These are phyloP conservation scores for Osmozyma mogii DNA, from an alignment of 805 yeast genomes.

Conservation along the genomic window DNA sequence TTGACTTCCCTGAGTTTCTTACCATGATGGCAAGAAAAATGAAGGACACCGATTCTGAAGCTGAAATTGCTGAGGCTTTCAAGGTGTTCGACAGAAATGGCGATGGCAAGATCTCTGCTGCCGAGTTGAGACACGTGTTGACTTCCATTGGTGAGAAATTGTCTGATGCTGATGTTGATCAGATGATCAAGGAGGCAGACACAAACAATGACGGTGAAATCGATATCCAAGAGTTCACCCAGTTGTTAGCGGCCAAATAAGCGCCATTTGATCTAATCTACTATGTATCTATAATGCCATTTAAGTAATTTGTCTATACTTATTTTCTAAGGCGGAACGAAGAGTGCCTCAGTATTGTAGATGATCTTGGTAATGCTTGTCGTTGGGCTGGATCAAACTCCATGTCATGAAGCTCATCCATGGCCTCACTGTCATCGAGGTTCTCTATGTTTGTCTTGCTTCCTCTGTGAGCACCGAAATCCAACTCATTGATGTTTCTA, in stretches of 20 bases:
- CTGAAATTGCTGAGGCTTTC: constrained; percentile 95
- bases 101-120: constrained; percentile 93
- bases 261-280: no score
- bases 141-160: constrained; percentile 96
- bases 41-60: constrained; percentile 95
- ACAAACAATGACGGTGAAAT: constrained; percentile 95
- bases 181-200: constrained; percentile 94
- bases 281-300: no score
- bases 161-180: constrained; percentile 94
- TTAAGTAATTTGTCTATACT: no score
- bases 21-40: constrained; percentile 51
- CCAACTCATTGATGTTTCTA: constrained; percentile 52
- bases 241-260: constrained; percentile 70
- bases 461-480: constrained; percentile 37
- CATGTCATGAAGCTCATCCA: no score
- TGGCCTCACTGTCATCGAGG: constrained; percentile 9
- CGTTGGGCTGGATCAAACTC: no score
- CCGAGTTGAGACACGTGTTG: constrained; percentile 93
- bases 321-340: no score
- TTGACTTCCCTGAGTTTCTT: constrained; percentile 41
- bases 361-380: no score
- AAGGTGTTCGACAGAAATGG: constrained; percentile 96
- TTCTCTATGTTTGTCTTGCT: no score
- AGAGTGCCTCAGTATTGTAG: no score
- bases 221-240: constrained; percentile 93